Evolutionary conservation across 2,329 filamentous ascomycete species (phyloP), one percentile per base, ranked within the genome.

Genomic region (Xylariaceae sp.): DNA sequence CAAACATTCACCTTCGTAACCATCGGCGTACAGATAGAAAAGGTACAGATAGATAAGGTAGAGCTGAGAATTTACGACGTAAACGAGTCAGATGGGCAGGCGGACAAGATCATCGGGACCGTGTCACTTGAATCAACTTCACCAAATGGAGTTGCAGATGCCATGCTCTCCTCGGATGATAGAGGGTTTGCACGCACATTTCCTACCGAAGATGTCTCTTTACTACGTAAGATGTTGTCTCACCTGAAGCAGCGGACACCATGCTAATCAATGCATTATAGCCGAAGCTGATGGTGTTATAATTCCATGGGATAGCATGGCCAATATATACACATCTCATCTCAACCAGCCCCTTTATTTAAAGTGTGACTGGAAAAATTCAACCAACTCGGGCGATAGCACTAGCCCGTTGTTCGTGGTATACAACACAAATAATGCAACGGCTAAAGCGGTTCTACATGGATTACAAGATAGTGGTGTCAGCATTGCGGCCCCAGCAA

Each of bases 281-380:
- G 21, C 27, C 15, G 15, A 16, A 41, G 42, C 21, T 55, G 44
- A 37, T 16, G 37, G 8, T 21, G 21, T 65, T 16, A 45, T 20
- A n/a, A 45, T 66, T 6, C 13, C 26, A 11, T 53, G 53, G 35
- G 13, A 16, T 40, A 10, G 8, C 4, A 39, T 26, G 4, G 1
- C 21, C 8, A 16, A 18, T 2, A 16, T 48, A 52, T 13, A 8
- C n/a, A n/a, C n/a, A n/a, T n/a, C n/a, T n/a, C n/a, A n/a, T n/a
- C n/a, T 55, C 3, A 45, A 49, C 16, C 1, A 42, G 23, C 51
- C 59, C 4, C 41, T 66, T 41, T 67, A 64, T 49, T 40, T 63
- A 11, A 55, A 67, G 32, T 58, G 61, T 26, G 33, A 58, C 30
- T 67, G 65, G 65, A 16, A 45, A 3, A 63, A 59, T n/a, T 46